Percentiles rank a stretch among this genome's conserved stretches.
Conservation (phyloP, 306 rosid genomes). For the Betula pendula region DNA sequence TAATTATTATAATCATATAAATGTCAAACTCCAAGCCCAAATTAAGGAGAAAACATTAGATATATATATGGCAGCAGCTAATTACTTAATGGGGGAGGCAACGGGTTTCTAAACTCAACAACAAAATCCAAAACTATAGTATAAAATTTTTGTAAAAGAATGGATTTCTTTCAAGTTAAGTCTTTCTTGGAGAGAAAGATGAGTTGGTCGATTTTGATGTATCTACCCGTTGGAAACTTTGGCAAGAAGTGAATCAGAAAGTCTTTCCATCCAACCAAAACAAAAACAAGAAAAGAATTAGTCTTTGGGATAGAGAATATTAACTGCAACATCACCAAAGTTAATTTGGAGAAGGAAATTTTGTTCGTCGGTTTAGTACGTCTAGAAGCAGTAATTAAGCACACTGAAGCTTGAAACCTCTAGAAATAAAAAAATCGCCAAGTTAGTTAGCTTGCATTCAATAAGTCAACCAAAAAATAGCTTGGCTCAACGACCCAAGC, state of each 20-base stretch:
- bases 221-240: slow-evolving; percentile 43
- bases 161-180: slow-evolving; percentile 24
- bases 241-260: background rate
- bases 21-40: too few relatives aligned
- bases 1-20: too few relatives aligned
- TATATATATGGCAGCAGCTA: slow-evolving; percentile 13
- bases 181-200: slow-evolving; percentile 22
- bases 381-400: too few relatives aligned
- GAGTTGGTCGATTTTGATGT: slow-evolving; percentile 37
- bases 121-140: slow-evolving; percentile 31
- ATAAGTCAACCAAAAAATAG: background rate
- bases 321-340: background rate
- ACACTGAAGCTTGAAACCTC: background rate
- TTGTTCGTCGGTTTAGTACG: background rate
- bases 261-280: background rate
- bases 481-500: background rate
- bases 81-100: slow-evolving; percentile 14
- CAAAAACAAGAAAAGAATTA: too few relatives aligned
- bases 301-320: too few relatives aligned
- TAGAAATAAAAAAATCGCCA: slow-evolving; percentile 23
- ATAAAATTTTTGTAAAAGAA: slow-evolving; percentile 1
- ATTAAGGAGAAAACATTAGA: too few relatives aligned
- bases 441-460: slow-evolving; percentile 30
- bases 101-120: slow-evolving; percentile 18
- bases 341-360: background rate